phyloP scores from a whole-genome alignment of 2,329 filamentous ascomycete species.

The Colletotrichum viniferum region DNA sequence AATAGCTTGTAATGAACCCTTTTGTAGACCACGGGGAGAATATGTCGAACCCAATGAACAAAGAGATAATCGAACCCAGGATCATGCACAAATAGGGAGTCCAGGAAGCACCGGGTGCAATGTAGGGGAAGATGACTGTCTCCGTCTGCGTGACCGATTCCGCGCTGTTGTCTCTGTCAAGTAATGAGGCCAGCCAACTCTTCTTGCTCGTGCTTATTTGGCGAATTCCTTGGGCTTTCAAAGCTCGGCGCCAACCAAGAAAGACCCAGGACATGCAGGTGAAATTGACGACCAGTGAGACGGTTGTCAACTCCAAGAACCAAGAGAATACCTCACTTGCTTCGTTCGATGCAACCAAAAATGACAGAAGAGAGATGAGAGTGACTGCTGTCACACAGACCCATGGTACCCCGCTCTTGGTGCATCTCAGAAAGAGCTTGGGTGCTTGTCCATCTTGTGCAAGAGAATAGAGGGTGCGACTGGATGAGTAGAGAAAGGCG shows the following conservation, averaged over 20 bases:
- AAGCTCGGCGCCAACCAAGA: constrained; percentile 54
- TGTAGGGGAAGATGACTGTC: constrained; percentile 51
- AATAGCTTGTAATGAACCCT: constrained; percentile 58
- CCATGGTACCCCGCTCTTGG: constrained; percentile 49
- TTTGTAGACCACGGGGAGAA: constrained; percentile 54
- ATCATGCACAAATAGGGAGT: constrained; percentile 52
- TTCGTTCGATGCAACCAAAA: constrained; percentile 40
- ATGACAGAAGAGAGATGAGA: constrained; percentile 37
- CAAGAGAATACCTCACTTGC: constrained; percentile 43
- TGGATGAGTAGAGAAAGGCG: constrained; percentile 56
- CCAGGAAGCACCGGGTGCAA: constrained; percentile 55
- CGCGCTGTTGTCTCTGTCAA: not conserved
- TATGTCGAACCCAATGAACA: constrained; percentile 62
- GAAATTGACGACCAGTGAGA: constrained; percentile 65
- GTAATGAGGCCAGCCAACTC: not conserved
- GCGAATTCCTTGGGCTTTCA: constrained; percentile 55
- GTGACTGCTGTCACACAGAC: constrained; percentile 35
- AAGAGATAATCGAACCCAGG: constrained; percentile 50
- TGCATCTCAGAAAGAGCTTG: constrained; percentile 42
- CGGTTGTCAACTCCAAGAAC: constrained; percentile 59
- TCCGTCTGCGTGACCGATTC: not conserved
- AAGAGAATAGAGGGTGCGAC: constrained; percentile 54
- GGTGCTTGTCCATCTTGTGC: constrained; percentile 55
- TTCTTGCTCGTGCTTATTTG: not conserved
- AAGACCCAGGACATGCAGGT: constrained; percentile 48